Percentiles rank a stretch among this genome's conserved stretches.
Evolutionary conservation across 345 rosid genomes (phyloP).

Genomic region (Leavenworthia alabamica): DNA sequence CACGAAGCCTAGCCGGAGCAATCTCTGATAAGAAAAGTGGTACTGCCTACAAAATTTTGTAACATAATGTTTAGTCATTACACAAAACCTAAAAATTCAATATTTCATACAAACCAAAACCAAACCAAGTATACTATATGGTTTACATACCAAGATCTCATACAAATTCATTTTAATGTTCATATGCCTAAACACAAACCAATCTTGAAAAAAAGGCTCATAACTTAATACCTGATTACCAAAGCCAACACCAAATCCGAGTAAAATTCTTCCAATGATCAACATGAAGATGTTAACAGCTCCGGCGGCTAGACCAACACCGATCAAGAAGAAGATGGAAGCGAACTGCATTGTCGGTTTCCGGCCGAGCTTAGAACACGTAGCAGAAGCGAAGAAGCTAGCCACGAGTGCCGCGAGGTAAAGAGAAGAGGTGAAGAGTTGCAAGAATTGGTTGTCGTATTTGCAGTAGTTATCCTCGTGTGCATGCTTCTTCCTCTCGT

Average conservation of each 20-base stretch:
- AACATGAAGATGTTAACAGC: conserved; percentile 41
- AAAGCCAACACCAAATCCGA: conserved; percentile 71
- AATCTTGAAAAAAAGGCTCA: neutral
- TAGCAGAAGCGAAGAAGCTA: conserved; percentile 48
- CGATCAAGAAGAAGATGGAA: conserved; percentile 51
- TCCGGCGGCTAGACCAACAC: conserved; percentile 42
- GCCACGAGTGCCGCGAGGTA: conserved; percentile 64
- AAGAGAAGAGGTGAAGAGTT: conserved; percentile 64
- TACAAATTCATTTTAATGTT: neutral
- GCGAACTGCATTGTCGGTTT: conserved; percentile 72
- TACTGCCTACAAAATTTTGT: conserved; percentile 35
- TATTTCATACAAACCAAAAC: neutral
- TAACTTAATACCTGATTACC: conserved; percentile 47
- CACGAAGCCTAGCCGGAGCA: conserved; percentile 45
- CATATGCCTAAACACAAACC: neutral
- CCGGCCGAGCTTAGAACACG: conserved; percentile 47
- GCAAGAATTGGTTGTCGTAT: conserved; percentile 48
- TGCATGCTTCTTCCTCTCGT: conserved; percentile 45
- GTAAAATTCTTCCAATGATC: conserved; percentile 52
- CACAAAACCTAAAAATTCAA: neutral
- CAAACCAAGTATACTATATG: neutral
- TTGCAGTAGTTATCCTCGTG: conserved; percentile 73
- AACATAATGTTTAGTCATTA: neutral
- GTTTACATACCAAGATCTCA: neutral
- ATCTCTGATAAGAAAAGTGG: conserved; percentile 66